A percentile compares a stretch with the other conserved stretches of the same genome.
Evolutionary conservation across 1,139 yeast genomes (phyloP).

Genomic region (Kurtzmaniella natalensis): DNA sequence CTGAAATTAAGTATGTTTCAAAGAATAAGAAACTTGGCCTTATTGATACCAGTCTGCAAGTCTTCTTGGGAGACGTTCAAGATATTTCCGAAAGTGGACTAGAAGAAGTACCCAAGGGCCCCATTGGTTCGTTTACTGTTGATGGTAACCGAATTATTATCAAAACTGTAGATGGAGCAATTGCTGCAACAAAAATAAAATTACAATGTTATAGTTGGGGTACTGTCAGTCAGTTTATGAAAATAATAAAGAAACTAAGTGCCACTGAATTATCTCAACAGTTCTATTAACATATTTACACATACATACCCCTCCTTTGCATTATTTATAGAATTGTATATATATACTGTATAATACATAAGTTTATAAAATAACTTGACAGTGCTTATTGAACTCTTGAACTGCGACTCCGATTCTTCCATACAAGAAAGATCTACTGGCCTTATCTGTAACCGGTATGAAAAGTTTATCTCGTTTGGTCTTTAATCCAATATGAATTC

Average conservation of each 20-base stretch:
- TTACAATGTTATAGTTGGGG: conserved; percentile 54
- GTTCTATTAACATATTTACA: too few relatives aligned
- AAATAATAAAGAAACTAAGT: too few relatives aligned
- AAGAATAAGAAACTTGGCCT: too few relatives aligned
- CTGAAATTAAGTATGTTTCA: too few relatives aligned
- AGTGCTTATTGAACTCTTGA: conserved; percentile 64
- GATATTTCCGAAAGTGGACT: background rate
- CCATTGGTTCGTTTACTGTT: conserved; percentile 44
- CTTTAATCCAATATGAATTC: conserved; percentile 65
- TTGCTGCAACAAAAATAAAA: conserved; percentile 37
- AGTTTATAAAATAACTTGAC: conserved; percentile 34
- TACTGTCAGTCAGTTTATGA: conserved; percentile 36
- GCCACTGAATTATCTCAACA: too few relatives aligned
- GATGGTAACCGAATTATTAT: conserved; percentile 25
- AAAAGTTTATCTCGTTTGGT: conserved; percentile 61
- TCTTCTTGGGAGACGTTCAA: too few relatives aligned
- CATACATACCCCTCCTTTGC: too few relatives aligned
- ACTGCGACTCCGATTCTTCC: conserved; percentile 78
- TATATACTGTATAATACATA: conserved; percentile 3
- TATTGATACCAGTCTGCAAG: too few relatives aligned
- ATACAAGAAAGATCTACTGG: conserved; percentile 65
- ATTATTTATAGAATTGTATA: background rate
- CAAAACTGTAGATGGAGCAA: conserved; percentile 39
- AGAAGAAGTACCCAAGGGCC: conserved; percentile 10
- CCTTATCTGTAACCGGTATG: conserved; percentile 71